Conservation (phyloP, 2,329 filamentous ascomycete species). For the Bipolaris gigantea region DNA sequence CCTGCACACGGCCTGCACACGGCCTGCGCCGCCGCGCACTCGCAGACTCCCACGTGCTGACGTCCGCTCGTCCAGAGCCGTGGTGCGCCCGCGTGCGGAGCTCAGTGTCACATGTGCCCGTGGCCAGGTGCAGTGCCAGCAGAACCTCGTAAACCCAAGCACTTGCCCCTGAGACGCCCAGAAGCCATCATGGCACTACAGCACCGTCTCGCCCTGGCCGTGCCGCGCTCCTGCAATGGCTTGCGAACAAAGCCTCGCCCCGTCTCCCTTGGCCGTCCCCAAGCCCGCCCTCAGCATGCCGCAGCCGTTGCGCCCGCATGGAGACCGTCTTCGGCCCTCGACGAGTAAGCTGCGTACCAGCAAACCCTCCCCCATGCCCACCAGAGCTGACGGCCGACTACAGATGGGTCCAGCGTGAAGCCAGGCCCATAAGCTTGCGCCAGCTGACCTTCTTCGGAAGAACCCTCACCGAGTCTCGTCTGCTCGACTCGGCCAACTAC, state of each 20-base stretch:
- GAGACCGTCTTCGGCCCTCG: slow-evolving; percentile 61
- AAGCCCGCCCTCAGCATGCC: slow-evolving; percentile 24
- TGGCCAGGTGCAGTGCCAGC: slow-evolving; percentile 4
- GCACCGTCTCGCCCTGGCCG: slow-evolving; percentile 8
- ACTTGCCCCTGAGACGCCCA: slow-evolving; percentile 19
- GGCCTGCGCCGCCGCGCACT: background rate
- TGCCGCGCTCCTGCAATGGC: slow-evolving; percentile 3
- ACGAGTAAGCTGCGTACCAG: slow-evolving; percentile 53
- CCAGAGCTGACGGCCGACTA: slow-evolving; percentile 1
- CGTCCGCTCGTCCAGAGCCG: slow-evolving; percentile 2
- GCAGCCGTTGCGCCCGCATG: slow-evolving; percentile 55
- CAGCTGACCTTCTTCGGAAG: slow-evolving; percentile 97
- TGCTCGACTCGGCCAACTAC: slow-evolving; percentile 96
- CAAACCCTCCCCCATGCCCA: background rate
- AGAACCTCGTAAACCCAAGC: slow-evolving; percentile 15
- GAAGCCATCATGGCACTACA: slow-evolving; percentile 22
- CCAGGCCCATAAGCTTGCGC: slow-evolving; percentile 90
- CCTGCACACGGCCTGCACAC: background rate
- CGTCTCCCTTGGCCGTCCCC: background rate
- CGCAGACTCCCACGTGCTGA: slow-evolving; percentile 1
- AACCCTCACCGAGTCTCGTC: slow-evolving; percentile 82
- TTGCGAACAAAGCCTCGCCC: background rate
- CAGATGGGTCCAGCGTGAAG: slow-evolving; percentile 92
- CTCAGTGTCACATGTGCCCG: slow-evolving; percentile 14
- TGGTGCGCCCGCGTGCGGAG: slow-evolving; percentile 11